Evolutionary conservation across 129 eudicot genomes (phyloP).

Genomic region (Helianthus annuus): DNA sequence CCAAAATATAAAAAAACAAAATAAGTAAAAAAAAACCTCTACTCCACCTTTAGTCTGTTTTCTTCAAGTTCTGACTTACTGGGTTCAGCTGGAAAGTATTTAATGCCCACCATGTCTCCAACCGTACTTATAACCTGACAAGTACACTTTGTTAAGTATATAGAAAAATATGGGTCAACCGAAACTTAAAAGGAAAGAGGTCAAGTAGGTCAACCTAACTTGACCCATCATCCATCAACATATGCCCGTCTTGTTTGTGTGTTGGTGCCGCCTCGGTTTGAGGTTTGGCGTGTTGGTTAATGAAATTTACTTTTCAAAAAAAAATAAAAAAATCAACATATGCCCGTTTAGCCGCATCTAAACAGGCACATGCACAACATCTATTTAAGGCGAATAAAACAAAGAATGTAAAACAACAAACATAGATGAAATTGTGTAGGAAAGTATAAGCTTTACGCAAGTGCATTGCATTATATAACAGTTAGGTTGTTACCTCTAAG

Average conservation of each 20-base stretch:
- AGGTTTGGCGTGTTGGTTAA: no score
- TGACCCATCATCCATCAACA: background rate
- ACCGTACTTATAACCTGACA: constrained; percentile 81
- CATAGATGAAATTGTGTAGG: background rate
- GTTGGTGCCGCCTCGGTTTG: no score
- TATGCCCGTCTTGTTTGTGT: no score
- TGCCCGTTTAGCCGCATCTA: background rate
- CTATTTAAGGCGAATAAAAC: background rate
- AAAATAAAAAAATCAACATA: no score
- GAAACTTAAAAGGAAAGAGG: background rate
- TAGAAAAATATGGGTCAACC: background rate
- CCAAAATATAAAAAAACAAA: background rate
- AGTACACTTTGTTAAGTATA: constrained; percentile 8
- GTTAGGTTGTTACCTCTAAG: constrained; percentile 55
- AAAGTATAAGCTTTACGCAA: no score
- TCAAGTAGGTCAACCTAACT: background rate
- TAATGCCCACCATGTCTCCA: constrained; percentile 90
- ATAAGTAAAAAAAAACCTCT: background rate
- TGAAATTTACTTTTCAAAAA: no score
- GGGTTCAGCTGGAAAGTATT: constrained; percentile 97
- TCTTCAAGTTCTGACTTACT: constrained; percentile 73
- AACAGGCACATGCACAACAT: background rate
- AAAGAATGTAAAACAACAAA: background rate
- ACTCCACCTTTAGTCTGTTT: constrained; percentile 58
- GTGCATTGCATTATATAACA: background rate